These are phyloP conservation scores for Colletotrichum lentis DNA, from an alignment of 2,329 filamentous ascomycete species.

Conservation along the genomic window DNA sequence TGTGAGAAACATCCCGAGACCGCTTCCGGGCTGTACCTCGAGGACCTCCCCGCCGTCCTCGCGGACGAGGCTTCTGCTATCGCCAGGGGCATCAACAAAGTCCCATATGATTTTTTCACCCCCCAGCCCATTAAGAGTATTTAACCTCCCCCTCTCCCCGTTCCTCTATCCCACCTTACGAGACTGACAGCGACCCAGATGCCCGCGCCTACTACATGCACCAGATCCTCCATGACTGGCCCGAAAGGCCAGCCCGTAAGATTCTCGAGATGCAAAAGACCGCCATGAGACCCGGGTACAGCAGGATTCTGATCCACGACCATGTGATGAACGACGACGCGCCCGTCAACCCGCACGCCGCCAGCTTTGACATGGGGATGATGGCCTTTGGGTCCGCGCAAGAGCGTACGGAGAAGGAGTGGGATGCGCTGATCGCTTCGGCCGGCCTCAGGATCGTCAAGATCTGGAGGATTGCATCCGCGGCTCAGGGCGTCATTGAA, in stretches of 20 bases:
- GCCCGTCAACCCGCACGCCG: conserved; percentile 25
- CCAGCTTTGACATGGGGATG: conserved; percentile 11
- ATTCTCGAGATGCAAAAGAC: conserved; percentile 54
- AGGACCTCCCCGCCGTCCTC: conserved; percentile 18
- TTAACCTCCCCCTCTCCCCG: not conserved
- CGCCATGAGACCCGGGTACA: conserved; percentile 53
- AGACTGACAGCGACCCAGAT: not conserved
- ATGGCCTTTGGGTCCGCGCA: conserved; percentile 13
- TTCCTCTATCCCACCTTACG: not conserved
- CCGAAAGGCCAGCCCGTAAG: conserved; percentile 52
- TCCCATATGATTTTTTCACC: conserved; percentile 51
- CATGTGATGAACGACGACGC: conserved; percentile 48
- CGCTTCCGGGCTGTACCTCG: conserved; percentile 18
- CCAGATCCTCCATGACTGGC: conserved; percentile 65
- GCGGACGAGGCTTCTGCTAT: not conserved
- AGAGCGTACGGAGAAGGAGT: conserved; percentile 25
- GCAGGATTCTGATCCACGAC: conserved; percentile 51
- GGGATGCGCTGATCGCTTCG: conserved; percentile 9
- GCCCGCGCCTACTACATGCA: conserved; percentile 63
- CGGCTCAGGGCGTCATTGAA: conserved; percentile 15
- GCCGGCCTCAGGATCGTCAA: conserved; percentile 25
- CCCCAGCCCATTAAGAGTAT: conserved; percentile 46
- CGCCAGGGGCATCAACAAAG: not conserved
- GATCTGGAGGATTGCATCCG: conserved; percentile 14
- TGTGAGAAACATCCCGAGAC: conserved; percentile 6